Base-by-base conservation (phyloP, 1,284 basidiomycete genomes). In the Trametes sp. region DNA sequence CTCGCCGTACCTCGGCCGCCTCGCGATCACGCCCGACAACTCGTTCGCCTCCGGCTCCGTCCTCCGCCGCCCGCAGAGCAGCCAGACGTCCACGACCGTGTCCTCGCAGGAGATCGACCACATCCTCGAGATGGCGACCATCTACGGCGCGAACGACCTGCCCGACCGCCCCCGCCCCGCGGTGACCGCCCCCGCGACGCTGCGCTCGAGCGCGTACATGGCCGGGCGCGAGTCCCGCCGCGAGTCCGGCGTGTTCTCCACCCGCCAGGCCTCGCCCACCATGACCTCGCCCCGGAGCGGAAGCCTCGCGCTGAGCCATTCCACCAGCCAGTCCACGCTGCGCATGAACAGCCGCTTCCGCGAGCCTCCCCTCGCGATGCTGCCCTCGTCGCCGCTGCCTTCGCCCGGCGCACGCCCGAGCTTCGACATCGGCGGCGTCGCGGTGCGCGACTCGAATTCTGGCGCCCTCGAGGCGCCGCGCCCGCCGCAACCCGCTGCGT, bases 101-200 rank as follows among this genome's bases (percentile, higher is more conserved):
- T 73, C 73, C 16, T 79, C 80, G 4, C 72, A 81, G 19, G 83
- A 86, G 65, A 84, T 86, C 59, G 84, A 83, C 69, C 78, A 81
- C 28, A 84, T 86, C 70, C 76, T 86, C 45, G 82, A 86, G 66
- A 78, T 81, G 73, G 82, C 82, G 3, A 77, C 78, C 16, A 68
- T 80, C 24, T 79, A 78, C 61, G 59, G 67, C 23, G 61, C 59
- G 45, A 46, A 52, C 13, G 61, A 61, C 33, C 61, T 66, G 7
- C 61, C 64, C 38, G 64, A 67, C 23, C 54, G 64, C n/a, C 64
- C 69, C 26, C 66, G 57, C 42, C 64, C 66, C 13, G 59, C 50
- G 16, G 41, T 61, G 38, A 57, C 62, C 31, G 62, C 62, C 19
- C 62, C 62, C 21, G 68, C 65, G 16, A 68, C 68, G 51, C 33